phyloP scores from a whole-genome alignment of 495 filamentous ascomycete genomes.

The Podospora australis region DNA sequence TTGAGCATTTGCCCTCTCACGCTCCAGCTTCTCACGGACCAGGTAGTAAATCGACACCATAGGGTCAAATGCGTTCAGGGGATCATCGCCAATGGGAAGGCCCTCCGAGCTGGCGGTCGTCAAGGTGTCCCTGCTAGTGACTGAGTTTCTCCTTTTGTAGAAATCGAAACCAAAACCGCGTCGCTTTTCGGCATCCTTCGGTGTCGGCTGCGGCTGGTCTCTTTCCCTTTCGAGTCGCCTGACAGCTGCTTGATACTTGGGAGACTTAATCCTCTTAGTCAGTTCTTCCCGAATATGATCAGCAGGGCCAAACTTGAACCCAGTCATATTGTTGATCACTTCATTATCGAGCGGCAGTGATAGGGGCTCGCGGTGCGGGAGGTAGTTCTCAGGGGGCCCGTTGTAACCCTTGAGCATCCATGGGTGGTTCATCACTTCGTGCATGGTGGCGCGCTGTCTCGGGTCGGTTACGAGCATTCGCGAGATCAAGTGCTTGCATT shows the following conservation, averaged over 20 bases:
- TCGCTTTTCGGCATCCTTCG: conserved; percentile 70
- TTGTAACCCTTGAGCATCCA: conserved; percentile 96
- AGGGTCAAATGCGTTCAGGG: conserved; percentile 88
- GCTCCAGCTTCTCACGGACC: conserved; percentile 87
- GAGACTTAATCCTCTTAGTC: conserved; percentile 76
- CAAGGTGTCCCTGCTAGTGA: conserved; percentile 79
- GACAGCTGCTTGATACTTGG: conserved; percentile 83
- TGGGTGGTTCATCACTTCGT: conserved; percentile 92
- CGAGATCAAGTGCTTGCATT: conserved; percentile 89
- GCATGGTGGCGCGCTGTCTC: conserved; percentile 72
- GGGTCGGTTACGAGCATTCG: conserved; percentile 97
- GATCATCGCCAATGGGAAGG: conserved; percentile 75
- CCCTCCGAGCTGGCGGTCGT: conserved; percentile 80
- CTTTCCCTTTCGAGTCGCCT: conserved; percentile 54
- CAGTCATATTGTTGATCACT: conserved; percentile 88
- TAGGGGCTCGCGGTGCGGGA: conserved; percentile 78
- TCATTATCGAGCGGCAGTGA: conserved; percentile 75
- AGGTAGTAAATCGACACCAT: conserved; percentile 93
- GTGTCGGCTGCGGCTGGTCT: conserved; percentile 51
- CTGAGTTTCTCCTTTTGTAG: conserved; percentile 89
- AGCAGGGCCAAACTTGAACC: conserved; percentile 90
- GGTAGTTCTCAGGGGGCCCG: conserved; percentile 78
- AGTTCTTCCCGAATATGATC: conserved; percentile 78
- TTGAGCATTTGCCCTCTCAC: conserved; percentile 49
- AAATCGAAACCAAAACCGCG: conserved; percentile 90